Percentiles rank a stretch among this genome's conserved stretches.
Conservation (phyloP, 331 rosid species). For the Dryas integrifolia region DNA sequence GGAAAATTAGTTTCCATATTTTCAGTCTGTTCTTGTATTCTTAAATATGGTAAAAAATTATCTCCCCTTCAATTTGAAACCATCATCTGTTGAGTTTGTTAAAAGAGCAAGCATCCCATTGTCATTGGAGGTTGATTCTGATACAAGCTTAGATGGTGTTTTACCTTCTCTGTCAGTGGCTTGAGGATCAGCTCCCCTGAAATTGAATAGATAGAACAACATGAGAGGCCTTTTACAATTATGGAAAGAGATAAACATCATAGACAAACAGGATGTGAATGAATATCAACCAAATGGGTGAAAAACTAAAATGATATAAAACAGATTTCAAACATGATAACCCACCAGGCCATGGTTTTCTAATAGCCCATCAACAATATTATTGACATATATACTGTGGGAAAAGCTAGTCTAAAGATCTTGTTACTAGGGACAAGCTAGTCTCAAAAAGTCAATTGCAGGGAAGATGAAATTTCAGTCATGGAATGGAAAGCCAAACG, state of each 20-base stretch:
- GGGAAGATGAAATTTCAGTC: background rate
- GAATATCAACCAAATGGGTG: background rate
- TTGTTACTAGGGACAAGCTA: too few relatives aligned
- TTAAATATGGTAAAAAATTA: background rate
- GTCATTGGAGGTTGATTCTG: conserved; percentile 33
- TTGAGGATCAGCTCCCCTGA: conserved; percentile 57
- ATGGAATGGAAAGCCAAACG: background rate
- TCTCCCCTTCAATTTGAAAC: background rate
- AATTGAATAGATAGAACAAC: conserved; percentile 1
- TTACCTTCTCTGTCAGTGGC: conserved; percentile 50
- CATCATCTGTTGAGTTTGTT: conserved; percentile 31
- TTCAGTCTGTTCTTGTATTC: background rate
- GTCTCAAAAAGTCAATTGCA: background rate
- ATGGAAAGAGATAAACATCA: background rate
- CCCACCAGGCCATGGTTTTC: background rate
- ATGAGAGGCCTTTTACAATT: background rate
- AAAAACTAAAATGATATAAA: background rate
- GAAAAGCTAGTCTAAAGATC: background rate
- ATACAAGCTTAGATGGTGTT: conserved; percentile 50
- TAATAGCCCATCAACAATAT: background rate
- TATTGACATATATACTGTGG: background rate
- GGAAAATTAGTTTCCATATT: background rate
- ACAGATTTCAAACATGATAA: background rate
- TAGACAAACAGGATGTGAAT: background rate
- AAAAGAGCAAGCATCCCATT: conserved; percentile 38